A percentile compares a stretch with the other conserved stretches of the same genome.
These are phyloP conservation scores for Quercus rubra DNA, from an alignment of 306 rosid species.

Conservation along the genomic window DNA sequence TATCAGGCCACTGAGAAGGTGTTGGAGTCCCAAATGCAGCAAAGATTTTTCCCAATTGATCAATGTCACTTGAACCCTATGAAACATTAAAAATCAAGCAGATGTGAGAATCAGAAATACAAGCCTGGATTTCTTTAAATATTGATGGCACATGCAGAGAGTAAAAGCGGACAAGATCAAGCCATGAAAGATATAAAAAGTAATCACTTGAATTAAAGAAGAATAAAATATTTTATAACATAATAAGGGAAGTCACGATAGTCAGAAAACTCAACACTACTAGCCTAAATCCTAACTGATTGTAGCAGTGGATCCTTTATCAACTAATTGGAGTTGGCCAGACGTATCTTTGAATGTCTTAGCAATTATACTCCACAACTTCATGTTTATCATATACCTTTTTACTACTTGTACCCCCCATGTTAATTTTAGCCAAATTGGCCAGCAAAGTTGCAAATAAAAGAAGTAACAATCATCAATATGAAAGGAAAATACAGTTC, in stretches of 20 bases:
- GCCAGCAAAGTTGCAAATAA: not conserved
- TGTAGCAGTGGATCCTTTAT: not conserved
- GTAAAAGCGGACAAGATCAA: not conserved
- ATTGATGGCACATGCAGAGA: constrained; percentile 9
- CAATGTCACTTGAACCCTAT: constrained; percentile 95
- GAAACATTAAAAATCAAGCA: constrained; percentile 11
- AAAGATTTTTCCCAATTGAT: constrained; percentile 92
- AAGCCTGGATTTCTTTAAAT: not conserved
- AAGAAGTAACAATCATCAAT: not conserved
- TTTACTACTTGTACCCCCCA: not conserved
- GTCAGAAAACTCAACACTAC: not conserved
- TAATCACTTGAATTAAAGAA: no score
- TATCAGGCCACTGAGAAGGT: constrained; percentile 92
- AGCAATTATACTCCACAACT: not conserved
- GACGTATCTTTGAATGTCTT: not conserved
- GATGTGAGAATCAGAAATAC: constrained; percentile 15
- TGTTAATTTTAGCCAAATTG: not conserved
- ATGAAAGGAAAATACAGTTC: not conserved
- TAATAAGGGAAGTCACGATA: not conserved
- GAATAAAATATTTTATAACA: not conserved
- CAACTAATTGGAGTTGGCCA: not conserved
- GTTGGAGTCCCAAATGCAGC: constrained; percentile 95
- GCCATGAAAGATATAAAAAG: not conserved
- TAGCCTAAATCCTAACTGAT: not conserved
- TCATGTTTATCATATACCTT: not conserved